Conservation (phyloP, 2,329 filamentous ascomycete species). For the Trichoderma polysporum region DNA sequence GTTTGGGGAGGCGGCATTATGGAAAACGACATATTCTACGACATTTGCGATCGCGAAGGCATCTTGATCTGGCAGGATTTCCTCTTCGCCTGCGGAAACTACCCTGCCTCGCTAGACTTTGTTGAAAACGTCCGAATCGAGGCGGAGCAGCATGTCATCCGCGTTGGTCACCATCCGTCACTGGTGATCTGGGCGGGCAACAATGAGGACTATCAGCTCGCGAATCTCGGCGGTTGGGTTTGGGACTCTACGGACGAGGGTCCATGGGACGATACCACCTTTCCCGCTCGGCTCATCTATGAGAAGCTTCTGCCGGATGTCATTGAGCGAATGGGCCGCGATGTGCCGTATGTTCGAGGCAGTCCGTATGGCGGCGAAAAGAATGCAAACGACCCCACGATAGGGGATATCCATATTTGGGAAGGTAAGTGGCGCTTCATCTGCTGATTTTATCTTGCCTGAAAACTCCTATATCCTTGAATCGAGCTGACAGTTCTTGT, state of each 20-base stretch:
- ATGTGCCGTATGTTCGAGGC: slow-evolving; percentile 52
- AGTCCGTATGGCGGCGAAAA: neutral
- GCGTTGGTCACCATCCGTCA: slow-evolving; percentile 58
- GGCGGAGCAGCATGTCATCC: slow-evolving; percentile 58
- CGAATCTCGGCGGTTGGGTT: slow-evolving; percentile 57
- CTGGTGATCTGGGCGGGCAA: slow-evolving; percentile 76
- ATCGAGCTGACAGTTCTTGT: neutral
- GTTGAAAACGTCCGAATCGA: slow-evolving; percentile 56
- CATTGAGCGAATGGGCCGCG: slow-evolving; percentile 57
- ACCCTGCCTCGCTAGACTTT: neutral
- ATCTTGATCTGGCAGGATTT: neutral
- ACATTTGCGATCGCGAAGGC: neutral
- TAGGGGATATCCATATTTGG: neutral
- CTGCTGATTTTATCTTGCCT: neutral
- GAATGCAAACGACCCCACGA: neutral
- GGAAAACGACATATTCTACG: neutral
- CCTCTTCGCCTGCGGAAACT: neutral
- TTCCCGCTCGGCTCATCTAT: slow-evolving; percentile 75
- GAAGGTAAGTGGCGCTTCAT: neutral
- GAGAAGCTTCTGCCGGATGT: slow-evolving; percentile 70
- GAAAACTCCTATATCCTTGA: too few species aligned
- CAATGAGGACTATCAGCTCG: slow-evolving; percentile 57
- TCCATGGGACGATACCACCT: slow-evolving; percentile 73
- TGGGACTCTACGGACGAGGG: slow-evolving; percentile 75
- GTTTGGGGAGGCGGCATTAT: neutral